These are phyloP conservation scores for Penicillium janthinellum DNA, from an alignment of 2,329 filamentous ascomycete species.

Conservation along the genomic window DNA sequence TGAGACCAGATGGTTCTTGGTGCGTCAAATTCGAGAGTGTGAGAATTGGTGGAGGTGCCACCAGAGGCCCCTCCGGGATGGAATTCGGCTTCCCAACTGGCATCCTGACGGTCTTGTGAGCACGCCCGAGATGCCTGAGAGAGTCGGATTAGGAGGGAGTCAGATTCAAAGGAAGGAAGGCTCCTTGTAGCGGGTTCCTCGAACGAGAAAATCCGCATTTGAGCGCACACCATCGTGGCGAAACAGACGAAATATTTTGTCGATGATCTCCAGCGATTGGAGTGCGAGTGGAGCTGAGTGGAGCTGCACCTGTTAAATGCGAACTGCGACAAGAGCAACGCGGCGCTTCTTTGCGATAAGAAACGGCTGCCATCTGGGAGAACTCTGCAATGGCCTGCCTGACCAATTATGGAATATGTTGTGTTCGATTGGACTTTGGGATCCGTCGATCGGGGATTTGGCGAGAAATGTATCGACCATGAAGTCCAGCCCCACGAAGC, in stretches of 20 bases:
- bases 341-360: conserved; percentile 5
- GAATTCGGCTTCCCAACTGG: conserved; percentile 10
- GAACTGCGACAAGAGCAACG: conserved; percentile 1
- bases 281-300: conserved; percentile 6
- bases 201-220: neutral
- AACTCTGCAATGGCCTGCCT: neutral
- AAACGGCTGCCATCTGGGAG: neutral
- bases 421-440: neutral
- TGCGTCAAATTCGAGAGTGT: conserved; percentile 6
- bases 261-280: conserved; percentile 10
- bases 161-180: neutral
- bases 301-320: conserved; percentile 11
- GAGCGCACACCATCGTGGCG: conserved; percentile 17
- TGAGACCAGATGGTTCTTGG: neutral
- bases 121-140: neutral
- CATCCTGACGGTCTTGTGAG: conserved; percentile 10
- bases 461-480: neutral
- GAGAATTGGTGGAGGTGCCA: conserved; percentile 7
- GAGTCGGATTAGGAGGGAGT: neutral
- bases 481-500: neutral
- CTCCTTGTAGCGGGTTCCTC: neutral
- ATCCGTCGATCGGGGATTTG: conserved; percentile 1
- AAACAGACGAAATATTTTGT: conserved; percentile 18
- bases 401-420: no score
- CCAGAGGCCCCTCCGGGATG: conserved; percentile 10